These are phyloP conservation scores for Plasmodiophora brassicae DNA, from an alignment of 208 protist genomes.

Conservation along the genomic window DNA sequence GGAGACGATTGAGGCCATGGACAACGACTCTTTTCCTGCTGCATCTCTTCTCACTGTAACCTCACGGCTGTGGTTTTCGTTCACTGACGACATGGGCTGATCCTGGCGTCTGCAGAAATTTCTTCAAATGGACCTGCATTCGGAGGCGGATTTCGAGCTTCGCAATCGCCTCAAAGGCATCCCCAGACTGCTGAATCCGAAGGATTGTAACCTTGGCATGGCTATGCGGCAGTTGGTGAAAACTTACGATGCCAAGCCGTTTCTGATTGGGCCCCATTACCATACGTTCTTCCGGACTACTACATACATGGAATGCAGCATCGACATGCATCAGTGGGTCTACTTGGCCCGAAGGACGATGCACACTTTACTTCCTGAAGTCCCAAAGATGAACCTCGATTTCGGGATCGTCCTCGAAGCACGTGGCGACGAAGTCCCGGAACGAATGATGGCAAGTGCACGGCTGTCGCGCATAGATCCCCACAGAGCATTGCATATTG, in stretches of 20 bases:
- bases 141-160: background rate
- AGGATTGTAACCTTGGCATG: background rate
- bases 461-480: background rate
- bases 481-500: background rate
- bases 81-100: background rate
- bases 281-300: background rate
- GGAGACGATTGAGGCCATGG: background rate
- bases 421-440: background rate
- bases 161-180: background rate
- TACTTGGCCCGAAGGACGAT: background rate
- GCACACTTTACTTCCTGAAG: background rate
- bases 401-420: background rate
- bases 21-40: background rate
- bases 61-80: background rate
- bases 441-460: background rate
- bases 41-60: background rate
- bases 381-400: background rate
- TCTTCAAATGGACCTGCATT: background rate
- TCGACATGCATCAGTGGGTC: conserved; percentile 23
- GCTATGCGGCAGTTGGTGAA: background rate
- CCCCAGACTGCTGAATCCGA: background rate
- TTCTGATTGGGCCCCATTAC: conserved; percentile 8
- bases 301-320: background rate
- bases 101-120: background rate
- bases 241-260: background rate